Evolutionary conservation across 2,329 filamentous ascomycete species (phyloP), one percentile per base, ranked within the genome.

Genomic region (Ploettnerulaceae sp.): DNA sequence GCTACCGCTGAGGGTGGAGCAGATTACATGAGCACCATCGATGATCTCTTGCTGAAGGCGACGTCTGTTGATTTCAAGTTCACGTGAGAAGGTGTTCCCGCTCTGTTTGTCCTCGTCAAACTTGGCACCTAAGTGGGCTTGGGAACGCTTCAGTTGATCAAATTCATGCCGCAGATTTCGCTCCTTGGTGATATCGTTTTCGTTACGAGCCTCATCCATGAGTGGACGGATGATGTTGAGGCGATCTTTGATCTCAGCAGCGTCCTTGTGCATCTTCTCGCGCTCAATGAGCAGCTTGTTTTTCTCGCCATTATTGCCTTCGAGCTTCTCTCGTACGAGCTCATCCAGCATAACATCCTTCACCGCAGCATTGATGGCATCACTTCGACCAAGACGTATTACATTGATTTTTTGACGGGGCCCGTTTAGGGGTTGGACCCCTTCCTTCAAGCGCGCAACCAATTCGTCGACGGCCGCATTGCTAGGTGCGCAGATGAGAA

Each of bases 381-480:
- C 93, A 58, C 82, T 89, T 57, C 89, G 82, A 55, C 93, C 93
- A 20, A 98, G 74, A 61, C 93, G 89, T 46, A 98, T 77, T 15
- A 98, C 87, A 37, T 88, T 89, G 61, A 97, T 77, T 54, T 86
- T 86, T 56, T 86, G 82, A 9, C 73, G 72, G 21, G 81, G 75
- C 1, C 93, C 91, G 33, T 76, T 79, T 48, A 79, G 74, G 0
- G 88, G 90, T 61, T 83, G 91, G 42, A 98, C 77, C 4, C 93
- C 93, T 43, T 80, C 73, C 67, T 95, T 97, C 61, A 98, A 77
- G 69, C 93, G 84, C 65, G 96, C 82, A 14, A 98, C 93, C 52
- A 98, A 66, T 66, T 98, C 93, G 64, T 98, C 93, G 5, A 98
- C 93, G 24, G 93, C 93, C 5, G 93, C 93, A 66, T 98, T 98